Percentiles rank a stretch among this genome's conserved stretches.
Conservation (phyloP, 208 protist genomes). For the Histomonas meleagridis region DNA sequence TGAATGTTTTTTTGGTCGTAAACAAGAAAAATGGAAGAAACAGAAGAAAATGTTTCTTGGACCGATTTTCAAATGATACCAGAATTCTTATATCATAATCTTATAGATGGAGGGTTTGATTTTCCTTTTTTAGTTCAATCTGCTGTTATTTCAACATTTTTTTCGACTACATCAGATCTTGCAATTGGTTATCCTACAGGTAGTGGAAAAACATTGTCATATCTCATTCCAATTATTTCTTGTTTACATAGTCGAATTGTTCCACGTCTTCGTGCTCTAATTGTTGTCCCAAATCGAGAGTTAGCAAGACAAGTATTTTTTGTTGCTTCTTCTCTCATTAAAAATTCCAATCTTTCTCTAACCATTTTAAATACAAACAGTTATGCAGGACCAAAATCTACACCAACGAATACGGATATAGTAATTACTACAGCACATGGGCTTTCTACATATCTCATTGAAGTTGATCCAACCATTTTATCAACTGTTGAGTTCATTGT, state of each 20-base stretch:
- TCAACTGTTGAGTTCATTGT: constrained; percentile 54
- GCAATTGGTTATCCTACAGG: constrained; percentile 63
- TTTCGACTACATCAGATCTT: neutral
- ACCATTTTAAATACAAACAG: constrained; percentile 91
- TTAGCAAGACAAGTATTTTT: constrained; percentile 95
- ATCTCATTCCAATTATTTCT: constrained; percentile 82
- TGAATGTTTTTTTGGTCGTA: too few species aligned
- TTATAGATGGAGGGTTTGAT: neutral
- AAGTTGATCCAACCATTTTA: constrained; percentile 52
- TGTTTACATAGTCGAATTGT: constrained; percentile 66
- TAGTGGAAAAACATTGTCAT: constrained; percentile 93
- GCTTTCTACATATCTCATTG: constrained; percentile 89
- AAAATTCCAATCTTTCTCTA: constrained; percentile 55
- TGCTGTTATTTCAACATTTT: neutral
- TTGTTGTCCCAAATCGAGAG: constrained; percentile 92
- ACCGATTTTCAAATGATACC: neutral
- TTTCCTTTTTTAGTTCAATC: neutral
- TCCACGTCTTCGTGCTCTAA: constrained; percentile 82
- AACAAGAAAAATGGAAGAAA: too few species aligned
- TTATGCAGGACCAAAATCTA: constrained; percentile 68
- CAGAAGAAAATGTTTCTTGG: neutral
- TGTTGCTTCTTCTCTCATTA: constrained; percentile 68
- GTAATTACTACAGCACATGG: constrained; percentile 90
- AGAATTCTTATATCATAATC: constrained; percentile 5
- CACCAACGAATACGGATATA: constrained; percentile 81